phyloP scores from a whole-genome alignment of 768 basidiomycete species.

The Phallus indusiatus region DNA sequence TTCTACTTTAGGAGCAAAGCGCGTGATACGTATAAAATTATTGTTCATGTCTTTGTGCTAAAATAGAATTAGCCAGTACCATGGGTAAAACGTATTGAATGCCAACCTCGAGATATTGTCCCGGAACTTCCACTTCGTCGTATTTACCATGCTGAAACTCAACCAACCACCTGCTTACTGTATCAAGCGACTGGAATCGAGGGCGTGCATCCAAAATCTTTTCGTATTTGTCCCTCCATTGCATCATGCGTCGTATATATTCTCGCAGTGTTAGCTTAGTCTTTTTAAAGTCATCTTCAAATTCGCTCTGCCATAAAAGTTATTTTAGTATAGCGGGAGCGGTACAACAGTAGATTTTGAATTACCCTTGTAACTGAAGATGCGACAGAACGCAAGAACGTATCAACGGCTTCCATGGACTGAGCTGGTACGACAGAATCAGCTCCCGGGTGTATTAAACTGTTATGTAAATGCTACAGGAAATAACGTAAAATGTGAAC shows the following conservation, averaged over 20 bases:
- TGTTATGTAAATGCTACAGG: conserved; percentile 4
- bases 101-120: conserved; percentile 90
- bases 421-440: conserved; percentile 1
- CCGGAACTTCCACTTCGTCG: conserved; percentile 97
- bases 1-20: conserved; percentile 86
- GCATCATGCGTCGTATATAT: conserved; percentile 82
- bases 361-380: conserved; percentile 5
- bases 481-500: neutral
- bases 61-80: conserved; percentile 4
- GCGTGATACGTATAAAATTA: conserved; percentile 82
- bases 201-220: conserved; percentile 72
- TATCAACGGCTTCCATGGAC: conserved; percentile 6
- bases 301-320: conserved; percentile 51
- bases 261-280: conserved; percentile 74
- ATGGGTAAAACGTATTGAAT: neutral
- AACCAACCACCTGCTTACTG: conserved; percentile 83
- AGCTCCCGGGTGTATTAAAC: conserved; percentile 1
- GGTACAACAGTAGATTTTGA: neutral
- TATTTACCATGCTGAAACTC: conserved; percentile 98
- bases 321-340: neutral
- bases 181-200: conserved; percentile 74
- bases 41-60: conserved; percentile 94
- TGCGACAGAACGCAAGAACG: conserved; percentile 6
- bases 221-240: conserved; percentile 91
- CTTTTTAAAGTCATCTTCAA: conserved; percentile 82